phyloP scores from a whole-genome alignment of 1,139 yeast species.

The Lodderomyces parapsilosis region DNA sequence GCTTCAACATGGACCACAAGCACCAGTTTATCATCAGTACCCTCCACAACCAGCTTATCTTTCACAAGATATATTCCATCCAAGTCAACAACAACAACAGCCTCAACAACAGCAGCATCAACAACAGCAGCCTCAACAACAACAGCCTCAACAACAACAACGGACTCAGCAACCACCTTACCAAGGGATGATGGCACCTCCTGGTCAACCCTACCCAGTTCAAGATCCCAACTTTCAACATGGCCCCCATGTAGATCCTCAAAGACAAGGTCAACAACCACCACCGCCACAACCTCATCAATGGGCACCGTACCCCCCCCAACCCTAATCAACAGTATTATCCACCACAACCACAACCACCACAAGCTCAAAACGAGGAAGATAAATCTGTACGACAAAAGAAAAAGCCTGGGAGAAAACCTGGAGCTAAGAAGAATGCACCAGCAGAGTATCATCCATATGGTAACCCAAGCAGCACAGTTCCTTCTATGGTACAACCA shows the following conservation, averaged over 20 bases:
- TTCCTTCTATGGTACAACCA: conserved; percentile 1
- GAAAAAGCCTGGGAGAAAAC: conserved; percentile 11
- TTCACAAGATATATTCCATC: conserved; percentile 10
- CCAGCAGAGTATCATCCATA: not conserved
- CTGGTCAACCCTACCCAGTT: not conserved
- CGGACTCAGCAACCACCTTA: conserved; percentile 6
- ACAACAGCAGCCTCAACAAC: conserved; percentile 10
- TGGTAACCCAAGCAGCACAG: not conserved
- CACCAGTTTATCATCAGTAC: conserved; percentile 11
- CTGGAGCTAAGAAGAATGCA: conserved; percentile 5
- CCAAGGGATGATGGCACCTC: not conserved
- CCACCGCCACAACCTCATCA: conserved; percentile 8
- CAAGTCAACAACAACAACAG: conserved; percentile 9
- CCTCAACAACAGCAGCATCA: conserved; percentile 6
- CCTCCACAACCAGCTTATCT: conserved; percentile 14
- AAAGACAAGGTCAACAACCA: conserved; percentile 6
- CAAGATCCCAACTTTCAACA: conserved; percentile 3
- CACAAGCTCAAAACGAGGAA: conserved; percentile 3
- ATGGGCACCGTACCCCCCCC: conserved; percentile 5
- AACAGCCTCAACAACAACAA: conserved; percentile 8
- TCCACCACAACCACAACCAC: conserved; percentile 9
- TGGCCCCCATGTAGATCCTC: not conserved
- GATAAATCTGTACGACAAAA: conserved; percentile 3
- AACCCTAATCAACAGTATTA: conserved; percentile 9
- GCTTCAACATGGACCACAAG: conserved; percentile 4